These are phyloP conservation scores for Pyricularia sp. DNA, from an alignment of 2,329 filamentous ascomycete genomes.

Conservation along the genomic window DNA sequence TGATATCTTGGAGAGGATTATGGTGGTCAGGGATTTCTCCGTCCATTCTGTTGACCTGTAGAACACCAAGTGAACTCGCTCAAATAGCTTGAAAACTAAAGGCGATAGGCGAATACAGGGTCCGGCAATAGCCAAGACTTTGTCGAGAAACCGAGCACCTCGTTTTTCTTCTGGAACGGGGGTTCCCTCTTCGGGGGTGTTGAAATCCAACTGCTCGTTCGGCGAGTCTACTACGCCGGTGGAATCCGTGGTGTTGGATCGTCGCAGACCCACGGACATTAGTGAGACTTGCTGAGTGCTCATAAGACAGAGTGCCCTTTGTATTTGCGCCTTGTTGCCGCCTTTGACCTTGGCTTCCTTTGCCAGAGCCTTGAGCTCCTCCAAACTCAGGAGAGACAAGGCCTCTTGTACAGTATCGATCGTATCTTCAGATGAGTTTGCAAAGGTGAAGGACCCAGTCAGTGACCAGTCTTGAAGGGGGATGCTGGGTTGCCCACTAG, in stretches of 20 bases:
- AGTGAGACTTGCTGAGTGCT: constrained; percentile 70
- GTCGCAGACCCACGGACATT: constrained; percentile 56
- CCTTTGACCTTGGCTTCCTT: constrained; percentile 82
- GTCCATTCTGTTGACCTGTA: constrained; percentile 96
- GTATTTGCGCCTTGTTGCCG: constrained; percentile 76
- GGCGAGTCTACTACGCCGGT: neutral
- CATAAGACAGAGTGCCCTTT: constrained; percentile 62
- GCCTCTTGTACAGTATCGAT: constrained; percentile 79
- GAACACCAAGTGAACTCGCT: constrained; percentile 90
- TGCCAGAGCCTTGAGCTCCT: constrained; percentile 76
- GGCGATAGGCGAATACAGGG: constrained; percentile 76
- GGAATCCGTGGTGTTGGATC: constrained; percentile 18
- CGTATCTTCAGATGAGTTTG: constrained; percentile 63
- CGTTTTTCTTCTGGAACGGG: neutral
- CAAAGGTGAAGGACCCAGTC: constrained; percentile 60
- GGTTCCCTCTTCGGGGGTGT: neutral
- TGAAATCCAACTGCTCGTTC: constrained; percentile 13
- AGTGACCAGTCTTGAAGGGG: constrained; percentile 35
- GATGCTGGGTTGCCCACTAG: constrained; percentile 18
- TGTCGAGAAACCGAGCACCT: constrained; percentile 63
- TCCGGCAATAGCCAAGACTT: constrained; percentile 69
- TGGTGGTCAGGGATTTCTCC: constrained; percentile 89
- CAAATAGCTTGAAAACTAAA: constrained; percentile 69
- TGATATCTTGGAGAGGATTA: constrained; percentile 87
- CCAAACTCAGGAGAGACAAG: constrained; percentile 68